These are phyloP conservation scores for Torulaspora delbrueckii DNA, from an alignment of 805 yeast genomes.

Conservation along the genomic window DNA sequence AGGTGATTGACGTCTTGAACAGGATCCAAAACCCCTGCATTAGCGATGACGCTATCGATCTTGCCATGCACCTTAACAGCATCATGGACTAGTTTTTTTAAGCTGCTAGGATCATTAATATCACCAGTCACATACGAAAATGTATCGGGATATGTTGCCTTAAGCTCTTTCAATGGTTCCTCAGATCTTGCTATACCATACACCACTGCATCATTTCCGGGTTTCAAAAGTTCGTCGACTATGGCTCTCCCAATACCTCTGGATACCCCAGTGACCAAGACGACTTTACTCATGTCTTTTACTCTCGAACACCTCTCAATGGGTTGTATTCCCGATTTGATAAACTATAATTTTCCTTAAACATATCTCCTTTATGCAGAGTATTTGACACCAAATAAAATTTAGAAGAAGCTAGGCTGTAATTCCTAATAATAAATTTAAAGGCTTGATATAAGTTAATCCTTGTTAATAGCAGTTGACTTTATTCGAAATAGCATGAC, in stretches of 20 bases:
- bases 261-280: constrained; percentile 60
- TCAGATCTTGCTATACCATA: constrained; percentile 60
- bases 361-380: too few species aligned
- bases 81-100: constrained; percentile 37
- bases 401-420: too few species aligned
- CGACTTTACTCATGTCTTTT: constrained; percentile 27
- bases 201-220: constrained; percentile 49
- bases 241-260: constrained; percentile 76
- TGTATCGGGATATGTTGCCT: constrained; percentile 44
- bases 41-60: constrained; percentile 62
- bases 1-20: constrained; percentile 47
- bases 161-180: constrained; percentile 42
- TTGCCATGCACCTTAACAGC: constrained; percentile 50
- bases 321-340: too few species aligned
- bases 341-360: too few species aligned
- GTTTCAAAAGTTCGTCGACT: constrained; percentile 45
- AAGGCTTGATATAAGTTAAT: too few species aligned
- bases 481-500: too few species aligned
- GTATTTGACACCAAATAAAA: too few species aligned
- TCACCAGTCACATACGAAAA: constrained; percentile 58
- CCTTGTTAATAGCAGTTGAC: too few species aligned
- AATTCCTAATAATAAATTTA: too few species aligned
- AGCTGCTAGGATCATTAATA: constrained; percentile 41
- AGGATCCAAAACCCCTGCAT: constrained; percentile 82
- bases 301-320: too few species aligned